These are phyloP conservation scores for Spathaspora gorwiae DNA, from an alignment of 805 yeast species.

Conservation along the genomic window DNA sequence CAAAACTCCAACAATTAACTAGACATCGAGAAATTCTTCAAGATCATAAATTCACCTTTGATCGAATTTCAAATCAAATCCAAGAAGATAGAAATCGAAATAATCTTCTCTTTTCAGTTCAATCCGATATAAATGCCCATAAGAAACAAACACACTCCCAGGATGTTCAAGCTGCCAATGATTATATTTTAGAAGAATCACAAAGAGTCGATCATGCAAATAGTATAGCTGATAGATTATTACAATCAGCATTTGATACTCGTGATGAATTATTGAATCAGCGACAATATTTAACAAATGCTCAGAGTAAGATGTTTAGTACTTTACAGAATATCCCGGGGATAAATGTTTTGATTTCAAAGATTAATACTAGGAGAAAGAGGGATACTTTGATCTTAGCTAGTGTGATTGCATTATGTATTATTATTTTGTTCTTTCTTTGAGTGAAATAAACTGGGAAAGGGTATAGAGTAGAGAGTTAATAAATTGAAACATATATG, in stretches of 20 bases:
- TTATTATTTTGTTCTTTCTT: conserved; percentile 56
- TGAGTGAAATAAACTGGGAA: neutral
- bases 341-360: conserved; percentile 63
- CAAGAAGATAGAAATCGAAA: conserved; percentile 72
- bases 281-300: conserved; percentile 55
- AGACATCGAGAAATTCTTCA: conserved; percentile 74
- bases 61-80: conserved; percentile 53
- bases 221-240: conserved; percentile 69
- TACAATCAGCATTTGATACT: conserved; percentile 84
- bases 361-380: conserved; percentile 83
- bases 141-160: conserved; percentile 30
- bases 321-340: conserved; percentile 78
- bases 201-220: conserved; percentile 69
- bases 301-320: conserved; percentile 58
- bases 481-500: too few relatives aligned
- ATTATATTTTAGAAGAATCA: conserved; percentile 75
- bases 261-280: conserved; percentile 80
- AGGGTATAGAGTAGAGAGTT: too few relatives aligned
- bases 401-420: conserved; percentile 64
- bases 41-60: conserved; percentile 64
- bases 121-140: conserved; percentile 73
- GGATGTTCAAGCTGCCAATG: conserved; percentile 44
- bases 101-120: conserved; percentile 70
- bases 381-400: conserved; percentile 87
- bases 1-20: conserved; percentile 74